phyloP scores from a whole-genome alignment of 768 basidiomycete genomes.

The Tricholomella constricta region DNA sequence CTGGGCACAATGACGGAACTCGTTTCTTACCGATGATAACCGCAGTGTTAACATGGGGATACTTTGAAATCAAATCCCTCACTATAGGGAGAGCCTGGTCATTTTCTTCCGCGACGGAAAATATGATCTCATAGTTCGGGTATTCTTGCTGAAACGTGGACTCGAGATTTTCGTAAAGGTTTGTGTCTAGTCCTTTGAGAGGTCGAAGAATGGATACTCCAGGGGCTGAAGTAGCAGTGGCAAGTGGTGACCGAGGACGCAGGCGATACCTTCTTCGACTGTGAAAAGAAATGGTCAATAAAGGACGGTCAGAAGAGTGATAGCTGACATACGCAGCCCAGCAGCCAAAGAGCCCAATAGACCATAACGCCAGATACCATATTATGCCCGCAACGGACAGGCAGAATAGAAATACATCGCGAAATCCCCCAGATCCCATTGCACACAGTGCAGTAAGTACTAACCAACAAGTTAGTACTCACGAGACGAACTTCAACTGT shows the following conservation, averaged over 20 bases:
- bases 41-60: slow-evolving; percentile 71
- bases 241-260: slow-evolving; percentile 62
- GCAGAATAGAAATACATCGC: slow-evolving; percentile 14
- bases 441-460: no score
- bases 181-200: slow-evolving; percentile 91
- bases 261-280: slow-evolving; percentile 79
- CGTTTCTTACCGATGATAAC: slow-evolving; percentile 70
- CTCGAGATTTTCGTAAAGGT: slow-evolving; percentile 95
- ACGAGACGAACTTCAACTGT: no score
- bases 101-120: slow-evolving; percentile 84
- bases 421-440: not conserved
- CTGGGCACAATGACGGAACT: not conserved
- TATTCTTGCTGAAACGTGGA: slow-evolving; percentile 93
- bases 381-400: slow-evolving; percentile 45
- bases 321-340: slow-evolving; percentile 59
- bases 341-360: slow-evolving; percentile 67
- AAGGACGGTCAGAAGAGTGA: not conserved
- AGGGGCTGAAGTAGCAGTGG: slow-evolving; percentile 57
- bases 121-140: slow-evolving; percentile 86
- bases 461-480: no score
- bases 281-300: slow-evolving; percentile 8
- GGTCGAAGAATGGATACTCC: slow-evolving; percentile 95
- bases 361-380: slow-evolving; percentile 70
- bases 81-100: slow-evolving; percentile 91
- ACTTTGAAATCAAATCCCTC: slow-evolving; percentile 72